Evolutionary conservation across 1,284 basidiomycete genomes (phyloP).

Genomic region (Amylostereum areolatum): DNA sequence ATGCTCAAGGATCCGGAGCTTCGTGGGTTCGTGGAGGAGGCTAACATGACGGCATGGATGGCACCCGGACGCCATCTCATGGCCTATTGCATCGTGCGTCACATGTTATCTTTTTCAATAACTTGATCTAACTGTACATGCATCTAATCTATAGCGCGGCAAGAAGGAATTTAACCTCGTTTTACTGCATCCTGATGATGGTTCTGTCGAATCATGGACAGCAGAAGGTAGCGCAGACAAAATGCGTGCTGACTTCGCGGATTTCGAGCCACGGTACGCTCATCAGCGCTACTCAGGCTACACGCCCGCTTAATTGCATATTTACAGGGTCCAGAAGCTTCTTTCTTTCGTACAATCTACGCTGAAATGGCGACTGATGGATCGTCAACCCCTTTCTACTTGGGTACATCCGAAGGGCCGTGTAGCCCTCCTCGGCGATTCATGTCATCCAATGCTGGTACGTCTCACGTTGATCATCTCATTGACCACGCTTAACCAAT

Average conservation of each 20-base stretch:
- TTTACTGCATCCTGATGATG: constrained; percentile 36
- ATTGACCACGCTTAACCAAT: neutral
- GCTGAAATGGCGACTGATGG: constrained; percentile 40
- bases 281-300: neutral
- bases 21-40: constrained; percentile 29
- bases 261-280: constrained; percentile 38
- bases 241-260: constrained; percentile 37
- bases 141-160: constrained; percentile 22
- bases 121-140: neutral
- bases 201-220: constrained; percentile 40
- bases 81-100: constrained; percentile 35
- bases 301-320: neutral
- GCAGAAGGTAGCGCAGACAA: constrained; percentile 38
- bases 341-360: constrained; percentile 32
- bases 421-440: constrained; percentile 35
- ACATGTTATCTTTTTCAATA: neutral
- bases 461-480: constrained; percentile 14
- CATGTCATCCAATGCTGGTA: constrained; percentile 61
- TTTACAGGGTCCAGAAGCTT: constrained; percentile 30
- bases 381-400: constrained; percentile 31
- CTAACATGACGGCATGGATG: constrained; percentile 40
- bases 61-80: constrained; percentile 34
- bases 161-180: constrained; percentile 39
- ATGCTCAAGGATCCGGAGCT: constrained; percentile 47
- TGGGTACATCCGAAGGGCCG: constrained; percentile 35